A percentile compares a stretch with the other conserved stretches of the same genome.
Evolutionary conservation across 2,329 filamentous ascomycete genomes (phyloP).

Genomic region (Pyricularia grisea): DNA sequence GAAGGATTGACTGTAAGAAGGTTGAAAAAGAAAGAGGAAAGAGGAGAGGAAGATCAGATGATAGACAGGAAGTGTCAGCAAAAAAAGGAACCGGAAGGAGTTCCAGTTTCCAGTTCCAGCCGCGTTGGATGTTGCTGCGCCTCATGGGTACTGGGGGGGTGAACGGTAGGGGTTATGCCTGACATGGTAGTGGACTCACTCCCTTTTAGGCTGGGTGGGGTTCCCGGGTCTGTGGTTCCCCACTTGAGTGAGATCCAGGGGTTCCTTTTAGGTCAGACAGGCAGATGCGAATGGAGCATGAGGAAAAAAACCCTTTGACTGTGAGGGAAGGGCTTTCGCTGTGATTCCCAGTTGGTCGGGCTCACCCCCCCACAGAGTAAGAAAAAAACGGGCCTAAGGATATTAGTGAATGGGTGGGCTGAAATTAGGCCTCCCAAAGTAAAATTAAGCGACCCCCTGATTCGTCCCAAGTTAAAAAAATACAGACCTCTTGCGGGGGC

Average conservation of each 20-base stretch:
- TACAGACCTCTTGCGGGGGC: neutral
- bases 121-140: neutral
- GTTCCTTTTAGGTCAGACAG: neutral
- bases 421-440: neutral
- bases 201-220: neutral
- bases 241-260: neutral
- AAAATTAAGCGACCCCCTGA: neutral
- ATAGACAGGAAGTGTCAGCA: slow-evolving; percentile 2
- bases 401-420: neutral
- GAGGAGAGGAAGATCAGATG: neutral
- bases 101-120: neutral
- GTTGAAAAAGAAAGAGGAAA: slow-evolving; percentile 3
- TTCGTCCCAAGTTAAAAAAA: neutral
- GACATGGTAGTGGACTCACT: neutral
- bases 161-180: neutral
- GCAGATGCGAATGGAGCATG: neutral
- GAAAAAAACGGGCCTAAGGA: neutral
- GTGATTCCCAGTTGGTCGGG: neutral
- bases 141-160: neutral
- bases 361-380: neutral
- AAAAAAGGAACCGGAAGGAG: slow-evolving; percentile 5
- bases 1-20: neutral
- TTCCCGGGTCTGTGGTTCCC: neutral
- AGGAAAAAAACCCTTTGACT: too few relatives aligned
- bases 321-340: neutral